Evolutionary conservation across 352 stramenopile genomes (phyloP).

Genomic region (Pythium biforme): DNA sequence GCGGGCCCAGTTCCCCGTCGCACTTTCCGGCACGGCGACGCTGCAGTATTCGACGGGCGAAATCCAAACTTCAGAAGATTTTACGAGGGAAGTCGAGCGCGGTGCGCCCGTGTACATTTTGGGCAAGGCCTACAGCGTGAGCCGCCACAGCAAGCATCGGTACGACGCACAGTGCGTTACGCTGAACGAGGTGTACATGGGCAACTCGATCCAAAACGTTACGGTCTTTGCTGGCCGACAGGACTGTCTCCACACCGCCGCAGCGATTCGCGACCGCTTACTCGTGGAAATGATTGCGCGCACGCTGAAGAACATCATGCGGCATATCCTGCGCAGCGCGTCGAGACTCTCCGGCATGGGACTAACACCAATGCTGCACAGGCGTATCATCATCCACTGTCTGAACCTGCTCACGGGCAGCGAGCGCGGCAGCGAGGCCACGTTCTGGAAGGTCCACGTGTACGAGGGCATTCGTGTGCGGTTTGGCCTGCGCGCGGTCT

Average conservation of each 20-base stretch:
- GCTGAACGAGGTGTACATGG: slow-evolving; percentile 48
- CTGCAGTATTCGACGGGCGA: slow-evolving; percentile 81
- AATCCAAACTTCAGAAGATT: slow-evolving; percentile 78
- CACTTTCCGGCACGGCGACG: slow-evolving; percentile 69
- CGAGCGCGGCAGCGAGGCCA: slow-evolving; percentile 44
- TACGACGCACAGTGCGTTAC: slow-evolving; percentile 65
- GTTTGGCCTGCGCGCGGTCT: slow-evolving; percentile 67
- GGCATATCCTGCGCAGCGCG: slow-evolving; percentile 61
- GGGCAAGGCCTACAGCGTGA: slow-evolving; percentile 50
- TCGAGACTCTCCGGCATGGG: slow-evolving; percentile 37
- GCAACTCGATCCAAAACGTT: slow-evolving; percentile 77
- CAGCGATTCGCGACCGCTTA: slow-evolving; percentile 55
- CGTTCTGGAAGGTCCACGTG: slow-evolving; percentile 71
- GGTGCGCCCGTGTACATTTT: slow-evolving; percentile 61
- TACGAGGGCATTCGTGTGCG: slow-evolving; percentile 71
- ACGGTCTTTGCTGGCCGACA: slow-evolving; percentile 59
- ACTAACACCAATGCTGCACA: slow-evolving; percentile 42
- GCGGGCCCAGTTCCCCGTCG: slow-evolving; percentile 73
- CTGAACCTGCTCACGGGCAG: slow-evolving; percentile 75
- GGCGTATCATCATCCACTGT: slow-evolving; percentile 47
- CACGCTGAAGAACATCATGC: slow-evolving; percentile 86
- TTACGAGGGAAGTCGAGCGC: slow-evolving; percentile 79
- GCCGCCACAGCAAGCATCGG: slow-evolving; percentile 36
- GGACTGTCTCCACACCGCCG: slow-evolving; percentile 54
- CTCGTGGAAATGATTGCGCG: slow-evolving; percentile 87